Evolutionary conservation across 768 basidiomycete species (phyloP), one percentile per base, ranked within the genome.

Genomic region (Nidula microcarpa): DNA sequence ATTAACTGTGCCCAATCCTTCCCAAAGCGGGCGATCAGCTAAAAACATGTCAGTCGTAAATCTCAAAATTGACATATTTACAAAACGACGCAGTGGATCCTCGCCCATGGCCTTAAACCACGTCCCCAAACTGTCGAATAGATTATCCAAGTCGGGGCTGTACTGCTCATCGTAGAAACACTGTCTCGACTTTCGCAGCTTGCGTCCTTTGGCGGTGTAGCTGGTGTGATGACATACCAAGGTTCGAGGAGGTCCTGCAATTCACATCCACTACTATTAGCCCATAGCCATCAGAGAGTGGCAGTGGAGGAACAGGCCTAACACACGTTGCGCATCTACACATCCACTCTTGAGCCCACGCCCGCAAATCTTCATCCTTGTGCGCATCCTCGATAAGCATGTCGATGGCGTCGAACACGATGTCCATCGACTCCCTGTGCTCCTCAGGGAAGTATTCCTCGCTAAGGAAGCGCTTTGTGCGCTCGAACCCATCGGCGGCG

Each of bases 401-500:
- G 60, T 87, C 76, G 39, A 88, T 74, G 4, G 94, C 80, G 56
- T 89, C 81, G 35, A 89, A 74, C 53, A 96, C 79, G 33, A 76
- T 67, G 53, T 86, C 74, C 68, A 94, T 79, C 37, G 82, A 83
- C 60, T 72, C 64, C 74, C 36, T 80, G 17, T 95, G 77, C 68
- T 94, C 94, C 60, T 89, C 77, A 0, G 94, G 94, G 78, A 97
- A 94, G 59, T 87, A 89, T 36, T 94, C 90, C 47, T 94, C 91
- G 11, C 71, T 70, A 49, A 97, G 59, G 67, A 90, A 89, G 35
- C 85, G 75, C 62, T 82, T 83, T 16, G 82, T 78, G 13, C 79
- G 77, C 44, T 89, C 79, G 43, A 75, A 49, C 10, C 84, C 74
- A 5, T 86, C 80, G 33, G 74, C 65, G 0, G 74, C 79, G 9